These are phyloP conservation scores for Eucalyptus pauciflora DNA, from an alignment of 345 rosid genomes.

Conservation along the genomic window DNA sequence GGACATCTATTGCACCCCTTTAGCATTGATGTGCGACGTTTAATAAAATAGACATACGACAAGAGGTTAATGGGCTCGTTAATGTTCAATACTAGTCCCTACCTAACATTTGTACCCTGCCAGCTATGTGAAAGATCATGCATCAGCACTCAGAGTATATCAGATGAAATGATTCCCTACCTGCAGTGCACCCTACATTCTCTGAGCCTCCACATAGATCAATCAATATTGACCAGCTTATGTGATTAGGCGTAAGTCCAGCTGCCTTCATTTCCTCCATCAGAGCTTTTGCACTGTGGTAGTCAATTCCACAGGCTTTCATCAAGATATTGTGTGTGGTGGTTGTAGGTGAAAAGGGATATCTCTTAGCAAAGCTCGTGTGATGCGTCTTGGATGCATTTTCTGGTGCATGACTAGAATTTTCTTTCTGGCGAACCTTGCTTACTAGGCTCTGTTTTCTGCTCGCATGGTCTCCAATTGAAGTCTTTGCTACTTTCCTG, in stretches of 20 bases:
- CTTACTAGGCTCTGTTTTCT: not conserved
- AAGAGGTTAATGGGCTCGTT: not conserved
- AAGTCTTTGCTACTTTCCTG: conserved; percentile 11
- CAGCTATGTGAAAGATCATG: not conserved
- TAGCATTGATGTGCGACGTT: not conserved
- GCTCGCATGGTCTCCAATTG: conserved; percentile 3
- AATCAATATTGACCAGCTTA: conserved; percentile 87
- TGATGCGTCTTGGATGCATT: conserved; percentile 14
- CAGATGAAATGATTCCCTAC: conserved; percentile 10
- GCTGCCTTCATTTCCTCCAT: conserved; percentile 68
- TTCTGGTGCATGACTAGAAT: not conserved
- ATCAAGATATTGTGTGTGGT: conserved; percentile 62
- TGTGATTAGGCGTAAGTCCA: conserved; percentile 66
- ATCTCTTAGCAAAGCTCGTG: conserved; percentile 27
- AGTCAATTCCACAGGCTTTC: conserved; percentile 80
- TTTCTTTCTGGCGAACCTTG: not conserved
- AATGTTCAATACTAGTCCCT: not conserved
- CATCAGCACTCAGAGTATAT: not conserved
- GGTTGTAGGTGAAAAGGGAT: conserved; percentile 54
- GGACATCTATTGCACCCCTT: not conserved
- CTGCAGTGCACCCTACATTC: conserved; percentile 61
- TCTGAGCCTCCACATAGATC: conserved; percentile 65
- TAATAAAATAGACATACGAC: not conserved
- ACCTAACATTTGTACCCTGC: not conserved
- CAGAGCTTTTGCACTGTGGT: conserved; percentile 51